Evolutionary conservation across 2,329 filamentous ascomycete species (phyloP).

Genomic region (Tolypocladium inflatum): DNA sequence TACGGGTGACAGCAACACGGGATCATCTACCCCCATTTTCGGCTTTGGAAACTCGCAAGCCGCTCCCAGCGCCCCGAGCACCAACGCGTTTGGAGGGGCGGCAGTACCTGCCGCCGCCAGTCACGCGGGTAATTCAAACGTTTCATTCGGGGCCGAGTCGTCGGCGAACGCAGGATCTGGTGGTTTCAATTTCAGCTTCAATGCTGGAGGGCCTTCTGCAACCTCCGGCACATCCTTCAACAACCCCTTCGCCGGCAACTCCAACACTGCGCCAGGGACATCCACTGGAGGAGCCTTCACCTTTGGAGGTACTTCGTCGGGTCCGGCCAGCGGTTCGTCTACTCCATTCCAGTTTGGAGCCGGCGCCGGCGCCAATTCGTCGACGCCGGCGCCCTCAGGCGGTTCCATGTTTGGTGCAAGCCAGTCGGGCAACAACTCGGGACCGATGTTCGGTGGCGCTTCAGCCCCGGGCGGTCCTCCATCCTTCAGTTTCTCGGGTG

Average conservation of each 20-base stretch:
- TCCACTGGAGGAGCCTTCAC: conserved; percentile 23
- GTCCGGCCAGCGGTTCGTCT: conserved; percentile 15
- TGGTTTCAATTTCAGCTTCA: conserved; percentile 22
- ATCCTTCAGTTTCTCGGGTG: conserved; percentile 29
- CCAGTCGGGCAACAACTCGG: conserved; percentile 10
- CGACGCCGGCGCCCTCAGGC: conserved; percentile 11
- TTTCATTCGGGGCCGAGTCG: conserved; percentile 26
- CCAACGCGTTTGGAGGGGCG: conserved; percentile 26
- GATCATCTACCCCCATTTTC: conserved; percentile 21
- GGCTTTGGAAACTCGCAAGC: conserved; percentile 18
- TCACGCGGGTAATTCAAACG: conserved; percentile 13
- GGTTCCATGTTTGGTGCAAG: conserved; percentile 17
- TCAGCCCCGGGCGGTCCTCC: conserved; percentile 19
- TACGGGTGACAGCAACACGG: conserved; percentile 12
- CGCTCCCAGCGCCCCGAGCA: conserved; percentile 17
- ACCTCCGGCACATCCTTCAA: conserved; percentile 20
- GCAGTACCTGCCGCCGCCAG: conserved; percentile 13
- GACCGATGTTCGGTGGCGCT: conserved; percentile 21
- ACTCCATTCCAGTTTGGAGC: conserved; percentile 28
- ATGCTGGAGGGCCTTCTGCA: conserved; percentile 2
- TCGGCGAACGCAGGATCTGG: conserved; percentile 12
- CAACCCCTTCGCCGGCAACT: conserved; percentile 28
- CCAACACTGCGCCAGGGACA: conserved; percentile 12
- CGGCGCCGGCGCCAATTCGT: conserved; percentile 10
- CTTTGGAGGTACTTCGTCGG: conserved; percentile 23